phyloP scores from a whole-genome alignment of 164 flowering plant genomes.

The Liriodendron chinense region DNA sequence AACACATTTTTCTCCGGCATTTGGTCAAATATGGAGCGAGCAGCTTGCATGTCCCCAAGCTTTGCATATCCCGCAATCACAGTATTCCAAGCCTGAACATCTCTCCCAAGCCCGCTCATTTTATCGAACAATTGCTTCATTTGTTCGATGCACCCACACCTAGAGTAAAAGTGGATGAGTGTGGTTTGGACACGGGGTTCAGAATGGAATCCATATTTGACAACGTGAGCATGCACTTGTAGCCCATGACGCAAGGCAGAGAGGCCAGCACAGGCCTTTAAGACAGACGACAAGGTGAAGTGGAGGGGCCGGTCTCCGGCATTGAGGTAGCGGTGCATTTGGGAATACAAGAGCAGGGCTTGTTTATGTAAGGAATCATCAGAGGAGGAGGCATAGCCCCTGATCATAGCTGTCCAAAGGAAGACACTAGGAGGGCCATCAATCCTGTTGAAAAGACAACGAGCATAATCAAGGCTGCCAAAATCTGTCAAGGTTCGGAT shows the following conservation, averaged over 20 bases:
- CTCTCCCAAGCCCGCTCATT: conserved; percentile 12
- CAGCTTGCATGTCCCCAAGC: conserved; percentile 16
- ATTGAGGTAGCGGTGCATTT: conserved; percentile 4
- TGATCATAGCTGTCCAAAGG: conserved; percentile 25
- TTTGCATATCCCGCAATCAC: conserved; percentile 13
- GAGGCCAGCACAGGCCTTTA: conserved; percentile 19
- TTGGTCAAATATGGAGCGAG: conserved; percentile 11
- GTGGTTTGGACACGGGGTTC: conserved; percentile 14
- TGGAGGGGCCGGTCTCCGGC: conserved; percentile 8
- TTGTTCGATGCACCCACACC: conserved; percentile 6
- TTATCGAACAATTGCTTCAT: conserved; percentile 11
- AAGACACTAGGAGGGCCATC: conserved; percentile 9
- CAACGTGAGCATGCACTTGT: conserved; percentile 22
- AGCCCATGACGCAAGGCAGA: conserved; percentile 7
- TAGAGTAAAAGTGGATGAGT: conserved; percentile 17
- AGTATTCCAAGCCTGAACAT: conserved; percentile 24
- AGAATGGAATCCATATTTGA: conserved; percentile 12
- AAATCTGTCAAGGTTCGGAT: conserved; percentile 11
- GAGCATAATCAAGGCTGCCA: conserved; percentile 16
- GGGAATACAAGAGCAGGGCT: conserved; percentile 13
- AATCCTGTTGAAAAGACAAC: conserved; percentile 3
- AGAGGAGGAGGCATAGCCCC: conserved; percentile 10
- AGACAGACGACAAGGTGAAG: conserved; percentile 14
- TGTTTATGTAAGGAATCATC: conserved; percentile 3
- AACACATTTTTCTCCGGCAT: conserved; percentile 18